Conservation (phyloP, 192 early-diverging fungal genomes). For the Coemansia sp. region DNA sequence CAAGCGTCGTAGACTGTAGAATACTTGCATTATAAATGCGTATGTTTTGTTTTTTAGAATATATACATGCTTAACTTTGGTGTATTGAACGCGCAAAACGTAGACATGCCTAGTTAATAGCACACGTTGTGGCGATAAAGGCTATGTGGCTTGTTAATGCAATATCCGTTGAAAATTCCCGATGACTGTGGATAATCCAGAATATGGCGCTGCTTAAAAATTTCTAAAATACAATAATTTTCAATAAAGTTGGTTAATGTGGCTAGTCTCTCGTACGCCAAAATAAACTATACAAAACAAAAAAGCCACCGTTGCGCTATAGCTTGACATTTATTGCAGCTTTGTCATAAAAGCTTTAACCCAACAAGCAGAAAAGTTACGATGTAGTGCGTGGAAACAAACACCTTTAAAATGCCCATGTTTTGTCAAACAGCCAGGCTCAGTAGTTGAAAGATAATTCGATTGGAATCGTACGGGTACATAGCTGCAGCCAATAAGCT, state of each 20-base stretch:
- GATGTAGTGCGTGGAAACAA: not conserved
- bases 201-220: too few species aligned
- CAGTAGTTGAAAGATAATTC: not conserved
- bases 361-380: not conserved
- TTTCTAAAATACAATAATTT: too few species aligned
- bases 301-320: not conserved
- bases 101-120: too few species aligned
- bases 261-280: not conserved
- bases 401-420: not conserved
- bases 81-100: not conserved
- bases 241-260: too few species aligned
- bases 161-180: too few species aligned
- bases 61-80: not conserved
- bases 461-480: not conserved
- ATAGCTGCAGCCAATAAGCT: not conserved
- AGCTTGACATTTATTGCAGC: not conserved
- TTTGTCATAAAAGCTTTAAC: too few species aligned
- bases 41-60: not conserved
- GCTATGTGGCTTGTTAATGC: too few species aligned
- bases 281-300: not conserved
- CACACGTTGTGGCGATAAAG: too few species aligned
- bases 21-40: not conserved
- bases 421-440: not conserved
- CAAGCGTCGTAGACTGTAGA: conserved; percentile 29
- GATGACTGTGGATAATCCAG: too few species aligned